Evolutionary conservation across 2,329 filamentous ascomycete species (phyloP).

Genomic region (Dactylonectria estremocensis): DNA sequence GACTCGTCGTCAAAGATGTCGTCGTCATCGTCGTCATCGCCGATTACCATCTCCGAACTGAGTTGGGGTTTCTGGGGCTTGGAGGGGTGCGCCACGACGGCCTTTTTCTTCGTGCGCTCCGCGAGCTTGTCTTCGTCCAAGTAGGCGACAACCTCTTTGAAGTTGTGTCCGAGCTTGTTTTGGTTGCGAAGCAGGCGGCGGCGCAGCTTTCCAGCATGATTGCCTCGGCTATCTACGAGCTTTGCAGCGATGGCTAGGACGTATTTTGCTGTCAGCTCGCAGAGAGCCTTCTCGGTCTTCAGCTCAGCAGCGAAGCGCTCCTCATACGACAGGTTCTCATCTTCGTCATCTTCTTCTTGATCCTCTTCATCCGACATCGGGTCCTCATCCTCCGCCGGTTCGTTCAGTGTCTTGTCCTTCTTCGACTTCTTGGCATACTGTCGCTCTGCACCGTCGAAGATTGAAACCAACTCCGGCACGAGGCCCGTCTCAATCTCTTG

Average conservation of each 20-base stretch:
- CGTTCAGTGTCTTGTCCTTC: slow-evolving; percentile 70
- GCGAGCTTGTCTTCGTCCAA: slow-evolving; percentile 79
- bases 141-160: slow-evolving; percentile 86
- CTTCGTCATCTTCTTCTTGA: slow-evolving; percentile 67
- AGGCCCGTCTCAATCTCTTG: slow-evolving; percentile 76
- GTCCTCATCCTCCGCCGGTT: slow-evolving; percentile 80
- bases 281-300: slow-evolving; percentile 87
- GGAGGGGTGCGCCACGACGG: slow-evolving; percentile 41
- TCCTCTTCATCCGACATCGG: slow-evolving; percentile 76
- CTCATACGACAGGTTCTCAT: slow-evolving; percentile 68
- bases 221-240: slow-evolving; percentile 77
- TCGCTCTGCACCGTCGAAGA: slow-evolving; percentile 84
- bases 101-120: slow-evolving; percentile 60
- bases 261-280: slow-evolving; percentile 87
- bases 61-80: slow-evolving; percentile 54
- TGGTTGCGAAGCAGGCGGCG: slow-evolving; percentile 85
- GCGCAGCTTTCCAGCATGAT: slow-evolving; percentile 74
- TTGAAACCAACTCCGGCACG: slow-evolving; percentile 79
- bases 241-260: slow-evolving; percentile 84
- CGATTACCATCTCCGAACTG: slow-evolving; percentile 63
- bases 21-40: slow-evolving; percentile 61
- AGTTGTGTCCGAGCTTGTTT: slow-evolving; percentile 85
- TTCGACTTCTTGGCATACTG: slow-evolving; percentile 80
- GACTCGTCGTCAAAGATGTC: slow-evolving; percentile 63
- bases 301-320: slow-evolving; percentile 77